These are phyloP conservation scores for Claviceps pusilla DNA, from an alignment of 2,329 filamentous ascomycete species.

Conservation along the genomic window DNA sequence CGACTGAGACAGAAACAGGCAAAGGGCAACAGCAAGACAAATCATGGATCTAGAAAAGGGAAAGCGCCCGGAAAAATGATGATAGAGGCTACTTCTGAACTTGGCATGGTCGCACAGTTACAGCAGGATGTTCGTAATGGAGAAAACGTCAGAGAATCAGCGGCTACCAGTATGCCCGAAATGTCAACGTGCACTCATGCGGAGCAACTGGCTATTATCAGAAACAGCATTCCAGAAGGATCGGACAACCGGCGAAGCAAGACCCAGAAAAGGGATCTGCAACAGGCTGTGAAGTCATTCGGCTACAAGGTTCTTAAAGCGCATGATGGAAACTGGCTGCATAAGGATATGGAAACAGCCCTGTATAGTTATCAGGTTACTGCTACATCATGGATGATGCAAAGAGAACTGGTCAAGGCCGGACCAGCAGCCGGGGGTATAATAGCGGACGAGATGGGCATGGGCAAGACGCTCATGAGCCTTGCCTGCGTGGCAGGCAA, in stretches of 20 bases:
- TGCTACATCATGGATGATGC: slow-evolving; percentile 38
- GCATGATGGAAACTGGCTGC: background rate
- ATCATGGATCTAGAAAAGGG: background rate
- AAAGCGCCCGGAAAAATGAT: background rate
- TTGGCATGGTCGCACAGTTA: background rate
- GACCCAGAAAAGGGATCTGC: background rate
- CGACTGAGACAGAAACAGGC: background rate
- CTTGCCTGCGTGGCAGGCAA: slow-evolving; percentile 58
- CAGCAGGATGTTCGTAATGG: background rate
- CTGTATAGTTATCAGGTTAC: slow-evolving; percentile 31
- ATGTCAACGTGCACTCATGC: background rate
- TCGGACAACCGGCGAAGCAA: background rate
- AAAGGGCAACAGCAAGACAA: background rate
- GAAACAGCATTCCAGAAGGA: background rate
- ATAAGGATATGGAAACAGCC: background rate
- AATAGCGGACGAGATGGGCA: slow-evolving; percentile 46
- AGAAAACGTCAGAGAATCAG: background rate
- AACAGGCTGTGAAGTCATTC: background rate
- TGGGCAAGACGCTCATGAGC: slow-evolving; percentile 58
- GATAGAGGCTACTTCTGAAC: background rate
- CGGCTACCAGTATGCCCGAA: background rate
- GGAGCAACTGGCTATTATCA: background rate
- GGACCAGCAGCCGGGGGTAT: slow-evolving; percentile 46
- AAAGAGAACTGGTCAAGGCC: slow-evolving; percentile 25
- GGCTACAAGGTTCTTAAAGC: background rate